phyloP scores from a whole-genome alignment of 148 eudicot genomes.

The Amaranthus cruentus region DNA sequence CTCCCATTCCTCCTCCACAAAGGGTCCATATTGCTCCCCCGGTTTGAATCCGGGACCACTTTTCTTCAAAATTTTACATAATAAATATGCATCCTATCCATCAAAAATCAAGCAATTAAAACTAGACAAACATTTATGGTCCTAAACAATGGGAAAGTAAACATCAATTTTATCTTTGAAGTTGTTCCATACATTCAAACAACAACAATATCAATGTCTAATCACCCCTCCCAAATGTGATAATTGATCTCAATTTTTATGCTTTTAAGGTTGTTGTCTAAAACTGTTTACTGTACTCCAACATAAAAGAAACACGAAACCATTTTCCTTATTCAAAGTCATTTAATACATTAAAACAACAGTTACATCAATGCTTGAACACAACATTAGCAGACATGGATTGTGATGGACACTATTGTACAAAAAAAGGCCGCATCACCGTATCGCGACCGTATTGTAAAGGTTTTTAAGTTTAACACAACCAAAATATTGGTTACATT shows the following conservation, averaged over 20 bases:
- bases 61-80: slow-evolving; percentile 81
- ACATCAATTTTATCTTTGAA: too few species aligned
- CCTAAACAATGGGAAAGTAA: too few species aligned
- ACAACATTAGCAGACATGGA: background rate
- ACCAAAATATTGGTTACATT: too few species aligned
- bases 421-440: too few species aligned
- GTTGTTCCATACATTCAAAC: too few species aligned
- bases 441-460: too few species aligned
- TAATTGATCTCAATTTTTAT: too few species aligned
- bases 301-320: background rate
- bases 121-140: too few species aligned
- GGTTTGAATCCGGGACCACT: slow-evolving; percentile 77
- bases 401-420: too few species aligned
- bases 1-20: slow-evolving; percentile 84
- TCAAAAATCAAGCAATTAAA: background rate
- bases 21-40: slow-evolving; percentile 82
- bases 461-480: background rate
- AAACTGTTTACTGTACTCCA: too few species aligned
- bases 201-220: background rate
- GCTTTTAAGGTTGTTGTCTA: too few species aligned
- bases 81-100: slow-evolving; percentile 62
- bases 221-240: too few species aligned
- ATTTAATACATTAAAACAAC: background rate
- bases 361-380: background rate
- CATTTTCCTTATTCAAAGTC: background rate